Conservation (phyloP, 2,329 filamentous ascomycete species). For the Alternaria longipes region DNA sequence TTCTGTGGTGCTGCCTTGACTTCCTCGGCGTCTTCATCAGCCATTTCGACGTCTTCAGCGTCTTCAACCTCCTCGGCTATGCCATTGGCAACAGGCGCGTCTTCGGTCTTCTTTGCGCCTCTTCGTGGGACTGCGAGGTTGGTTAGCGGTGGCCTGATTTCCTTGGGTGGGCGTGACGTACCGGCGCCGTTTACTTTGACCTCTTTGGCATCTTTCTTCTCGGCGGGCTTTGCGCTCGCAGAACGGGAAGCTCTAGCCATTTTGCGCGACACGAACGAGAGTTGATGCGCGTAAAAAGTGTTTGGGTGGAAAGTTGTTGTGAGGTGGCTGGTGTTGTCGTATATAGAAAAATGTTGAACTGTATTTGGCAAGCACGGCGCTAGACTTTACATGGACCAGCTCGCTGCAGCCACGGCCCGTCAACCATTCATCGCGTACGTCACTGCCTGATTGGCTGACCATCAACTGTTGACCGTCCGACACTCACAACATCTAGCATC, state of each 20-base stretch:
- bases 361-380: conserved; percentile 18
- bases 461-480: conserved; percentile 13
- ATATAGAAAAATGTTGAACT: conserved; percentile 35
- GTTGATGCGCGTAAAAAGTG: conserved; percentile 26
- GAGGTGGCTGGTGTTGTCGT: conserved; percentile 41
- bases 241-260: conserved; percentile 48
- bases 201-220: conserved; percentile 36
- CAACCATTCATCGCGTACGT: conserved; percentile 23
- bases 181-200: conserved; percentile 44
- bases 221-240: conserved; percentile 38
- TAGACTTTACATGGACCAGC: conserved; percentile 14
- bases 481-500: conserved; percentile 7
- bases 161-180: conserved; percentile 32
- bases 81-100: conserved; percentile 23
- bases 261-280: conserved; percentile 22
- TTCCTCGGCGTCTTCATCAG: conserved; percentile 13
- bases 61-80: conserved; percentile 19
- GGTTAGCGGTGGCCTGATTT: conserved; percentile 26
- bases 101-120: conserved; percentile 39
- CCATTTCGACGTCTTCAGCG: conserved; percentile 6
- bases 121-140: conserved; percentile 26
- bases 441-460: conserved; percentile 26
- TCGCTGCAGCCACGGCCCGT: conserved; percentile 18
- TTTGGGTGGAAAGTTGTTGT: conserved; percentile 19
- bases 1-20: conserved; percentile 20